Conservation (phyloP, 129 eudicot species). For the Lactuca saligna region DNA sequence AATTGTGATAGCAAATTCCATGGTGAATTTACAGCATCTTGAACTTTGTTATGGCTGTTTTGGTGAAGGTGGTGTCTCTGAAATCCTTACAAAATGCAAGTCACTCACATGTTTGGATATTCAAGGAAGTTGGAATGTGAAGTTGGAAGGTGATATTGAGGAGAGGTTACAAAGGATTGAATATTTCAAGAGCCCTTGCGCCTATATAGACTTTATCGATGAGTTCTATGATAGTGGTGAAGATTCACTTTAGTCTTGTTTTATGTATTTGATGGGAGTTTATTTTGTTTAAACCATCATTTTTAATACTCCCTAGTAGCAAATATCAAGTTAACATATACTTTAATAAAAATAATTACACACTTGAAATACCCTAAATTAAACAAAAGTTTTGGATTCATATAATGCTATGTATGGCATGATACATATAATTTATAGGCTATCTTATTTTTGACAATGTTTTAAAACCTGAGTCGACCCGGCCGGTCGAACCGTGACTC, state of each 20-base stretch:
- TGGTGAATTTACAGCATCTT: conserved; percentile 22
- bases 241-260: conserved; percentile 1
- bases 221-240: background rate
- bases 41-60: conserved; percentile 31
- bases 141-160: background rate
- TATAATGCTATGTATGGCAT: no score
- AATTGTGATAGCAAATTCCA: conserved; percentile 25
- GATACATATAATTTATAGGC: no score
- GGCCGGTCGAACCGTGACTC: no score
- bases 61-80: conserved; percentile 24
- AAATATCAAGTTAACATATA: no score
- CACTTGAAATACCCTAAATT: no score
- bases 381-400: no score
- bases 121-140: conserved; percentile 28
- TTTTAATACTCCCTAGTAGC: no score
- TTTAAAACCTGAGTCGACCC: no score
- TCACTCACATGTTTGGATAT: conserved; percentile 19
- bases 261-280: background rate
- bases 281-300: background rate
- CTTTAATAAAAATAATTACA: no score
- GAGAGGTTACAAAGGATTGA: conserved; percentile 17
- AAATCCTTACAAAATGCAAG: conserved; percentile 25
- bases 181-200: conserved; percentile 1
- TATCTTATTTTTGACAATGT: no score
- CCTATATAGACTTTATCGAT: background rate